These are phyloP conservation scores for Talaromyces sp. DNA, from an alignment of 2,329 filamentous ascomycete species.

Conservation along the genomic window DNA sequence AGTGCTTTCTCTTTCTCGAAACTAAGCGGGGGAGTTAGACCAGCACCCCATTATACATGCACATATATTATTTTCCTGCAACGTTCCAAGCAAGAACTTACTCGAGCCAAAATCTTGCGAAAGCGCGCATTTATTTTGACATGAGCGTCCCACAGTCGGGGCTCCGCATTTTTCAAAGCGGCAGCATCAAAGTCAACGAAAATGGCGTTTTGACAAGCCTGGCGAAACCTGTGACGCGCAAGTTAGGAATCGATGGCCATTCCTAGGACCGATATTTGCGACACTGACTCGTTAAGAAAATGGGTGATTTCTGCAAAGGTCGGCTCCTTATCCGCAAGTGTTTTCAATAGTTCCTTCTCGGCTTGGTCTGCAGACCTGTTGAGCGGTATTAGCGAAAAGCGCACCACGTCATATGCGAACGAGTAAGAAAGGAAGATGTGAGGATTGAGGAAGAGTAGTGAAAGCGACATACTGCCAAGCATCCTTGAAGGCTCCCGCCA, in stretches of 20 bases:
- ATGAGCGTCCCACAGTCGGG: slow-evolving; percentile 73
- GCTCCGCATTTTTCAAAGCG: slow-evolving; percentile 59
- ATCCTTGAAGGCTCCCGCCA: slow-evolving; percentile 45
- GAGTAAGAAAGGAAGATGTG: neutral
- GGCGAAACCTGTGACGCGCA: slow-evolving; percentile 56
- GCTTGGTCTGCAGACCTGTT: slow-evolving; percentile 35
- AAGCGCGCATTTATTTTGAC: slow-evolving; percentile 72
- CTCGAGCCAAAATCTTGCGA: slow-evolving; percentile 60
- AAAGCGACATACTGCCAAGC: slow-evolving; percentile 46
- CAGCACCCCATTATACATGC: neutral
- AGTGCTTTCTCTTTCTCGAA: slow-evolving; percentile 46
- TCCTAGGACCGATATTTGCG: neutral
- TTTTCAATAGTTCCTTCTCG: slow-evolving; percentile 45
- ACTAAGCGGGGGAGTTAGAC: slow-evolving; percentile 28
- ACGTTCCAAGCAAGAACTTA: slow-evolving; percentile 25
- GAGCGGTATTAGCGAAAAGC: neutral
- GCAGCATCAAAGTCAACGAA: slow-evolving; percentile 55
- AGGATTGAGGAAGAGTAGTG: neutral
- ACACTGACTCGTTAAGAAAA: slow-evolving; percentile 34
- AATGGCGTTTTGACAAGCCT: slow-evolving; percentile 65
- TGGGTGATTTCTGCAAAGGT: slow-evolving; percentile 46
- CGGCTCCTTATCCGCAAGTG: slow-evolving; percentile 46
- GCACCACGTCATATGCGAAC: neutral
- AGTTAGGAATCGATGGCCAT: neutral
- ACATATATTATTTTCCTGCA: neutral